Percentiles rank a stretch among this genome's conserved stretches.
Evolutionary conservation across 129 eudicot genomes (phyloP).

Genomic region (Flaveria ramosissima): DNA sequence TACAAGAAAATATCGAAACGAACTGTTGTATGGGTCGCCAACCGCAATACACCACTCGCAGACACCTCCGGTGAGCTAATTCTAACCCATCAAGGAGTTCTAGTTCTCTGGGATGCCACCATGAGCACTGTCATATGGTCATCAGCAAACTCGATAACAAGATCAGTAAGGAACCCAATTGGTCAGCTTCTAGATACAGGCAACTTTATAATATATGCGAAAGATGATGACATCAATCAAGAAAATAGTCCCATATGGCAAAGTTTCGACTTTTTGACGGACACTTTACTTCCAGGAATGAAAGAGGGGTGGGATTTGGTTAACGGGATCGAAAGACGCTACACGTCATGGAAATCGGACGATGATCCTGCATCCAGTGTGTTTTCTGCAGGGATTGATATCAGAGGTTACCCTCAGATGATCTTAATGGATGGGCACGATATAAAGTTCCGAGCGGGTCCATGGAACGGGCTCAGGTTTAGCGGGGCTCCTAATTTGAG

Average conservation of each 20-base stretch:
- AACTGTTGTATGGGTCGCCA: too few relatives aligned
- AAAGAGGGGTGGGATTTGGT: neutral
- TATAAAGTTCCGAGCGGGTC: neutral
- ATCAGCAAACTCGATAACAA: neutral
- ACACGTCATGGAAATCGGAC: conserved; percentile 16
- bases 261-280: neutral
- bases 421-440: neutral
- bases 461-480: neutral
- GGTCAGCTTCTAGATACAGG: neutral
- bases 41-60: neutral
- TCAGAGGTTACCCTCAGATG: neutral
- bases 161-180: neutral
- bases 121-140: neutral
- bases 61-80: neutral
- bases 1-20: too few relatives aligned
- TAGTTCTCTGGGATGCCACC: neutral
- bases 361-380: conserved; percentile 13
- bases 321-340: neutral
- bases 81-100: neutral
- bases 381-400: neutral
- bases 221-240: too few relatives aligned
- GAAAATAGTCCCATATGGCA: neutral
- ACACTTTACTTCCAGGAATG: conserved; percentile 14
- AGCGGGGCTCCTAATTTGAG: neutral
- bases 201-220: too few relatives aligned